Evolutionary conservation across 257 asterid species (phyloP), one percentile per base, ranked within the genome.

Genomic region (Gynochthodes officinalis): DNA sequence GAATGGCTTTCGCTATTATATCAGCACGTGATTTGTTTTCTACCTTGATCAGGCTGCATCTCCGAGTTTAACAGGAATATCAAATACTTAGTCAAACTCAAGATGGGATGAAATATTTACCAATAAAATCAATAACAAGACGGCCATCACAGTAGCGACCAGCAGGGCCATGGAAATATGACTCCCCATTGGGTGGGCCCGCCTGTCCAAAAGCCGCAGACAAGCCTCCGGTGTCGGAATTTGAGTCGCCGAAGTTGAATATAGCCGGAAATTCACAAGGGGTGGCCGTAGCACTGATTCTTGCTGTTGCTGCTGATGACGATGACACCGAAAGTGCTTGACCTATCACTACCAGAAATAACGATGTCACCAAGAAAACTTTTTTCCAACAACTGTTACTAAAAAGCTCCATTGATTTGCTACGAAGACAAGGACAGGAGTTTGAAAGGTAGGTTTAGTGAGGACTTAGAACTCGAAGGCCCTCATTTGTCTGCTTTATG

Each of bases 141-240:
- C 96, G 86, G 75, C 98, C 98, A 67, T 93, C 98, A 3, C 78
- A 84, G 79, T 87, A 90, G n/a, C 97, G 89, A 14, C 98, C 98
- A 2, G 96, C 96, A 0, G 98, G 97, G 43, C 74, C 79, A 61
- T 75, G 85, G 84, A 93, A 93, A 73, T 50, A 93, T 15, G 98
- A 72, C 85, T 93, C 94, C 14, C 98, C 98, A 14, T 80, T 76
- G 42, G 98, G 98, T 0, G 91, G 88, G 1, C 83, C 86, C 0
- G 90, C 96, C 84, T 90, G 98, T 28, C 98, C 98, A 73, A 93
- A 93, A 0, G 95, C 97, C 0, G 98, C 97, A 25, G 98, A 93
- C 55, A 90, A 82, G 32, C 98, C 98, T 18, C 98, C 98, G 69
- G 98, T 93, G 87, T 93, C 98, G 77, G 97, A 93, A 15, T 93